These are phyloP conservation scores for Talaromyces sp. DNA, from an alignment of 2,329 filamentous ascomycete species.

Conservation along the genomic window DNA sequence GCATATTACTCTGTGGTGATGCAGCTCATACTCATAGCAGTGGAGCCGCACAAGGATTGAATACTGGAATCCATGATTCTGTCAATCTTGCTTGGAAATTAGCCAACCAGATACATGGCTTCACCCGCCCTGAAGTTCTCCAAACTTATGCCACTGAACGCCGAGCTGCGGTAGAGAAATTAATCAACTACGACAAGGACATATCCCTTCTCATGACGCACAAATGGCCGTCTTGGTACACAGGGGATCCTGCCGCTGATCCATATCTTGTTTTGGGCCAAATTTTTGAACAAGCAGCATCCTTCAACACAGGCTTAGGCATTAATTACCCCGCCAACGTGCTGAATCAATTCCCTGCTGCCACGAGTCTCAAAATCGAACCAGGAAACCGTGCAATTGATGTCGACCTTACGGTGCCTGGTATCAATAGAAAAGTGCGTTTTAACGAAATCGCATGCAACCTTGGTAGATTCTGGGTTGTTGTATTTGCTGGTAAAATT, in stretches of 20 bases:
- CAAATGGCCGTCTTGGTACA: constrained; percentile 34
- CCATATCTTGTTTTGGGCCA: constrained; percentile 23
- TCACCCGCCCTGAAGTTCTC: constrained; percentile 30
- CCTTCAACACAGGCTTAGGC: constrained; percentile 26
- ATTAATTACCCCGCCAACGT: constrained; percentile 22
- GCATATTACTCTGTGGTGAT: constrained; percentile 20
- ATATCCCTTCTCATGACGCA: constrained; percentile 15
- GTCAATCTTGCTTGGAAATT: constrained; percentile 59
- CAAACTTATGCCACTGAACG: constrained; percentile 30
- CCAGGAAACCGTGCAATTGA: constrained; percentile 26
- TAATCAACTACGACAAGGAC: constrained; percentile 30
- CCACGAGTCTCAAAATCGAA: constrained; percentile 24
- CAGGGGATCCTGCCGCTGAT: constrained; percentile 26
- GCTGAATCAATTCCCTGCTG: constrained; percentile 18
- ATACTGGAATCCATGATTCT: constrained; percentile 49
- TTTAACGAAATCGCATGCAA: constrained; percentile 24
- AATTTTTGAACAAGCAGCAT: constrained; percentile 22
- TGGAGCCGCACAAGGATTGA: constrained; percentile 25
- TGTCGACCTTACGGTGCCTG: constrained; percentile 24
- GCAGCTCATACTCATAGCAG: constrained; percentile 21
- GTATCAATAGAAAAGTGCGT: constrained; percentile 22
- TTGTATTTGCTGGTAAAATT: constrained; percentile 15
- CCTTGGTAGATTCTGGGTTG: constrained; percentile 24
- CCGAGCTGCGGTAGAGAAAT: constrained; percentile 27
- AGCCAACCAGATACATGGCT: constrained; percentile 41